Evolutionary conservation across 805 yeast genomes (phyloP).

Genomic region (Barnettozyma vustinii): DNA sequence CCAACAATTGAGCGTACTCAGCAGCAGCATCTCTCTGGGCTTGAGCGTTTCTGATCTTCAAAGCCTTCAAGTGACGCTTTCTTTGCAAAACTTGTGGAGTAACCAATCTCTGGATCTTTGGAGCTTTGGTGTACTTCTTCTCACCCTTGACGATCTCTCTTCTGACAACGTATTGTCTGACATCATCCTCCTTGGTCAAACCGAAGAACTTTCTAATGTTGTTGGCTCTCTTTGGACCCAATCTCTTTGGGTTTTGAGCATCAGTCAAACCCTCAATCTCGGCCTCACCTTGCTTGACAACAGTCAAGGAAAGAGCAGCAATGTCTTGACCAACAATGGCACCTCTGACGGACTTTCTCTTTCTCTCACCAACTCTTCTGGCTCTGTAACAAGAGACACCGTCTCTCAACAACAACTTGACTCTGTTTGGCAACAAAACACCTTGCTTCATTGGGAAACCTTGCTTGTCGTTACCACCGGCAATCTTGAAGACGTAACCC

Average conservation of each 20-base stretch:
- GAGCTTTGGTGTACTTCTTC: conserved; percentile 98
- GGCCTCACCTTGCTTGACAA: conserved; percentile 95
- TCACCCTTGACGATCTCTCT: conserved; percentile 98
- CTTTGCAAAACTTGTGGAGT: conserved; percentile 99
- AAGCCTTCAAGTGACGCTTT: conserved; percentile 93
- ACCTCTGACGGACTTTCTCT: conserved; percentile 99
- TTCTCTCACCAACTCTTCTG: conserved; percentile 99
- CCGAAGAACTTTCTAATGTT: conserved; percentile 99
- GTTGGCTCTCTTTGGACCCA: conserved; percentile 99
- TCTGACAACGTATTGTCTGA: conserved; percentile 85
- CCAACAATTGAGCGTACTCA: conserved; percentile 98
- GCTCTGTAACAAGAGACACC: conserved; percentile 99
- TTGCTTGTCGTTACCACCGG: conserved; percentile 99
- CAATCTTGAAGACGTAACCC: conserved; percentile 97
- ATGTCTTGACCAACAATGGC: conserved; percentile 96
- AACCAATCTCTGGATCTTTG: conserved; percentile 98
- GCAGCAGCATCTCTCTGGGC: conserved; percentile 99
- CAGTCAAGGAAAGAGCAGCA: conserved; percentile 87
- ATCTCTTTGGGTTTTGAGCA: conserved; percentile 93
- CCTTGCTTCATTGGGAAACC: conserved; percentile 99
- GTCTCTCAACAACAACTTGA: conserved; percentile 84
- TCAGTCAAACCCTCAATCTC: conserved; percentile 97
- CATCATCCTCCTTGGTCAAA: conserved; percentile 72
- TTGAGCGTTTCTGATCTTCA: conserved; percentile 95
- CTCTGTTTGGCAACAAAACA: conserved; percentile 99